Base-by-base conservation (phyloP, 306 rosid species). In the Cicer judaicum region DNA sequence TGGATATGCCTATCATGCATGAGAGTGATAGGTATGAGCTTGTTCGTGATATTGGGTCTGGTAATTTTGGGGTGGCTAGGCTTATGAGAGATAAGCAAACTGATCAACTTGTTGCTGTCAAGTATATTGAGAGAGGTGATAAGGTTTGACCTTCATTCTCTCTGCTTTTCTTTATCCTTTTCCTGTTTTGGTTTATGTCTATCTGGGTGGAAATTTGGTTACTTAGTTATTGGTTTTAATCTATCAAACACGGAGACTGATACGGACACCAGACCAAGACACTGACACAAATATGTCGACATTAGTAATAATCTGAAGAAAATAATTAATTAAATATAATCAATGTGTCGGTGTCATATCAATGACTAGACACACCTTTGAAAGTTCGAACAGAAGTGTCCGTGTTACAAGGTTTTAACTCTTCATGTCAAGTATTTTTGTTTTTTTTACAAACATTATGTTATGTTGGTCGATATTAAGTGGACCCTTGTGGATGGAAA, bases 41-140 rank as follows among this genome's bases (percentile, higher is more conserved):
- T 1, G 98, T 91, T 1, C 84, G 87, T n/a, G 96, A 91, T 83
- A 93, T 93, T 74, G 98, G 96, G 49, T 87, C 97, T n/a, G 98
- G 98, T 0, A 91, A 93, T 86, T 93, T 93, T 44, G 98, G 98
- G 29, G 94, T 93, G 11, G 97, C 98, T 0, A 87, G 97, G 85
- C 86, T 89, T 72, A 89, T 93, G 94, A 89, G 92, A 73, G 98
- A 93, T 65, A 91, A 87, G 77, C 92, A 88, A 70, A 93, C 91
- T 12, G 88, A 84, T 9, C 94, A 93, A 81, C 97, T 88, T 67
- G 97, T 91, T 74, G 98, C 98, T 16, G 97, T 89, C 24, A 91
- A 93, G 82, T 93, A 93, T 85, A 91, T 93, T 81, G 97, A 93
- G 92, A 87, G 98, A 89, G 98, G 98, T 84, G 98, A 89, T 78